phyloP scores from a whole-genome alignment of 169 alveolate genomes.

The Babesia ovis region DNA sequence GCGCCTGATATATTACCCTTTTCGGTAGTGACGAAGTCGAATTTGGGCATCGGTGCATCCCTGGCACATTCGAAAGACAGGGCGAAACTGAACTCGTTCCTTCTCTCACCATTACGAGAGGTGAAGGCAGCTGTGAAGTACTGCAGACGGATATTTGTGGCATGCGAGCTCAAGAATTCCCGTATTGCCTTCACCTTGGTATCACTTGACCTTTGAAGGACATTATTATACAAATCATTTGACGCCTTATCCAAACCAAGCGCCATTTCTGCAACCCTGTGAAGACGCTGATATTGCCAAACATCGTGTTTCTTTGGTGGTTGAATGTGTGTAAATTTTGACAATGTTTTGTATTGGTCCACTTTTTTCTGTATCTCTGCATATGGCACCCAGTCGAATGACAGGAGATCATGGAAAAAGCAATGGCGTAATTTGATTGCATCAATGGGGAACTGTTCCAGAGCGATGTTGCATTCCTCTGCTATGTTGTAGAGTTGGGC shows the following conservation, averaged over 20 bases:
- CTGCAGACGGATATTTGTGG: neutral
- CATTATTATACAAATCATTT: neutral
- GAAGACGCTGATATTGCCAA: conserved; percentile 38
- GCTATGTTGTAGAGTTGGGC: neutral
- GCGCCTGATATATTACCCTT: too few species aligned
- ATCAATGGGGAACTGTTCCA: neutral
- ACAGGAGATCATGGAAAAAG: conserved; percentile 38
- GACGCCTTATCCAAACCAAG: conserved; percentile 5
- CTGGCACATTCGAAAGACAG: neutral
- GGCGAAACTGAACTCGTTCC: conserved; percentile 10
- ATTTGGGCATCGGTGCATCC: neutral
- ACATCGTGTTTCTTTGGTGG: neutral
- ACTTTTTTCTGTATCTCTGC: conserved; percentile 19
- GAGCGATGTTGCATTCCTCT: neutral
- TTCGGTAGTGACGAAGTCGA: conserved; percentile 13
- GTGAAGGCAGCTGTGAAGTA: neutral
- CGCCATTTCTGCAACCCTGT: conserved; percentile 36
- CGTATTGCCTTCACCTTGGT: neutral
- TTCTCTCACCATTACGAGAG: neutral
- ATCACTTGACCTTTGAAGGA: neutral
- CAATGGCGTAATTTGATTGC: conserved; percentile 13
- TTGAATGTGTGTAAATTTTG: neutral
- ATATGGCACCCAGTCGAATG: conserved; percentile 34
- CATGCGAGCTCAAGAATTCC: neutral
- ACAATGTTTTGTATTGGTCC: neutral